Percentiles rank a stretch among this genome's conserved stretches.
Conservation (phyloP, 495 filamentous ascomycete genomes). For the Saxophila tyrrhenica region DNA sequence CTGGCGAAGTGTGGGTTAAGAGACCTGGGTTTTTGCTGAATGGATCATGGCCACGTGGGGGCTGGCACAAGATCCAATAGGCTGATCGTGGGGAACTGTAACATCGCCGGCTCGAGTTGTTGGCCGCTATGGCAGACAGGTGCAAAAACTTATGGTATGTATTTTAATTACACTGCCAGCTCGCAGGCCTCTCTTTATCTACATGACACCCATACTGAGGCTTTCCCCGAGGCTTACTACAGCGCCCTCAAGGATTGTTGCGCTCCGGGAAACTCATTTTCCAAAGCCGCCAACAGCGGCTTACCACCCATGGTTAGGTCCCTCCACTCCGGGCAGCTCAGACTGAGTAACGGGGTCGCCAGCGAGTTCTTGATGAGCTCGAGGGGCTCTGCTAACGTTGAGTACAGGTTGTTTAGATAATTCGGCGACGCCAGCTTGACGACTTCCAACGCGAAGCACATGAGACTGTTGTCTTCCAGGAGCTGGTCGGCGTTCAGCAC, state of each 20-base stretch:
- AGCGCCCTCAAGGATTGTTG: background rate
- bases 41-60: background rate
- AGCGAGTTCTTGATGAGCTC: background rate
- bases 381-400: too few relatives aligned
- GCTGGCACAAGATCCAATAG: background rate
- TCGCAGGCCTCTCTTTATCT: too few relatives aligned
- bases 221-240: too few relatives aligned
- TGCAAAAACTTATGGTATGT: too few relatives aligned
- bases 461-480: too few relatives aligned
- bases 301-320: background rate
- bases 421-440: too few relatives aligned
- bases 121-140: too few relatives aligned
- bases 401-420: too few relatives aligned
- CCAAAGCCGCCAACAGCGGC: background rate
- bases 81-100: background rate
- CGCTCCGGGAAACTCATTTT: background rate
- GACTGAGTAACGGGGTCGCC: background rate
- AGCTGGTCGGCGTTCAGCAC: too few relatives aligned
- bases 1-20: background rate
- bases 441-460: too few relatives aligned
- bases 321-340: background rate
- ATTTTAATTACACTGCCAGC: too few relatives aligned
- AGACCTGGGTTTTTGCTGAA: background rate
- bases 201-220: too few relatives aligned
- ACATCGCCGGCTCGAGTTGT: background rate